Percentiles rank a stretch among this genome's conserved stretches.
Evolutionary conservation across 768 basidiomycete genomes (phyloP).

Genomic region (Kwoniella bestiolae): DNA sequence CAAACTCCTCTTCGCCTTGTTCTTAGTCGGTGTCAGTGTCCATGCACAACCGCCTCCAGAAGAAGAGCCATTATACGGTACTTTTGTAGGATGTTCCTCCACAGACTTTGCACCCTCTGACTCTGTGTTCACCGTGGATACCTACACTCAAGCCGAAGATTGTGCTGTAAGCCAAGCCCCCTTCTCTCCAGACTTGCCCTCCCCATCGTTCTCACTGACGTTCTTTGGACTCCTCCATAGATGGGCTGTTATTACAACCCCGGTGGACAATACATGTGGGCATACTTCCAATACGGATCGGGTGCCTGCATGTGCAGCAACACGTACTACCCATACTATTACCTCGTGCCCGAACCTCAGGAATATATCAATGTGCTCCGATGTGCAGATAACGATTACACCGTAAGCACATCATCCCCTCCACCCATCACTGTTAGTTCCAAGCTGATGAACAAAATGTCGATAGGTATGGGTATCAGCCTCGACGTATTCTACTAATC

Average conservation of each 20-base stretch:
- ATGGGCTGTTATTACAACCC: not conserved
- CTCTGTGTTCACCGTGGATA: not conserved
- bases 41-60: not conserved
- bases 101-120: not conserved
- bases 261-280: not conserved
- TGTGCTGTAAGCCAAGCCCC: constrained; percentile 1
- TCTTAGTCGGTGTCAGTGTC: not conserved
- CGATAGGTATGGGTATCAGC: constrained; percentile 4
- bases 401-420: not conserved
- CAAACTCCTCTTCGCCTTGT: not conserved
- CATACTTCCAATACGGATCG: not conserved
- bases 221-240: not conserved
- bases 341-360: not conserved
- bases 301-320: not conserved
- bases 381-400: constrained; percentile 1
- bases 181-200: too few relatives aligned
- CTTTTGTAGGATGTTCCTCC: not conserved
- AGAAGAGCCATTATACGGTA: not conserved
- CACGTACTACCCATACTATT: not conserved
- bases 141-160: not conserved
- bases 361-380: not conserved
- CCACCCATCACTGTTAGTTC: not conserved
- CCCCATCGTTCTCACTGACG: too few relatives aligned
- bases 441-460: not conserved
- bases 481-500: not conserved